A percentile compares a stretch with the other conserved stretches of the same genome.
phyloP scores from a whole-genome alignment of 163 green algal species.

The Chloromonas sp. region DNA sequence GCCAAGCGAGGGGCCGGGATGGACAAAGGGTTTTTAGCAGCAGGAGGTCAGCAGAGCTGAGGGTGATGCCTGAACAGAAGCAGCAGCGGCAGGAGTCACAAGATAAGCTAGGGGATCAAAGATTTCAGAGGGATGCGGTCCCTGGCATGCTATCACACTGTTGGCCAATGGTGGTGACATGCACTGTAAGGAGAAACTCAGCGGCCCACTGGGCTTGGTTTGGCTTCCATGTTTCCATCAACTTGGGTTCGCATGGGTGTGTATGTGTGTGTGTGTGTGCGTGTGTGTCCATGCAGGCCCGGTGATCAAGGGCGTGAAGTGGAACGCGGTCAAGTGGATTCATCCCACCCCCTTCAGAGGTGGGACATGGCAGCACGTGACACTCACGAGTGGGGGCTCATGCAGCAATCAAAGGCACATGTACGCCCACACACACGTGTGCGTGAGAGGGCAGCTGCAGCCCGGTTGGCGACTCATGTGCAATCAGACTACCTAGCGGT shows the following conservation, averaged over 20 bases:
- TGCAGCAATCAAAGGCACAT: no score
- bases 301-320: slow-evolving; percentile 57
- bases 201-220: background rate
- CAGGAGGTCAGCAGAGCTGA: no score
- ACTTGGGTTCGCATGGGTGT: background rate
- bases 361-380: slow-evolving; percentile 3
- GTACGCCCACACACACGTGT: no score
- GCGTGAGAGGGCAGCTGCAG: no score
- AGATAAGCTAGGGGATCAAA: no score
- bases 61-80: no score
- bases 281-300: slow-evolving; percentile 51
- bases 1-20: no score
- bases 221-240: background rate
- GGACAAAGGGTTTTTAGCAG: no score
- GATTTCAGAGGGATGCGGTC: background rate
- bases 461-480: no score
- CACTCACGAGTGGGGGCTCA: no score
- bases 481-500: no score
- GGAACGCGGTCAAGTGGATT: slow-evolving; percentile 64
- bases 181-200: background rate
- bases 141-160: background rate
- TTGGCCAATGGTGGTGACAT: background rate
- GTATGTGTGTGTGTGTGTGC: background rate
- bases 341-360: slow-evolving; percentile 42
- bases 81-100: no score